These are phyloP conservation scores for Musa itinerans DNA, from an alignment of 176 grass and related monocot genomes.

Conservation along the genomic window DNA sequence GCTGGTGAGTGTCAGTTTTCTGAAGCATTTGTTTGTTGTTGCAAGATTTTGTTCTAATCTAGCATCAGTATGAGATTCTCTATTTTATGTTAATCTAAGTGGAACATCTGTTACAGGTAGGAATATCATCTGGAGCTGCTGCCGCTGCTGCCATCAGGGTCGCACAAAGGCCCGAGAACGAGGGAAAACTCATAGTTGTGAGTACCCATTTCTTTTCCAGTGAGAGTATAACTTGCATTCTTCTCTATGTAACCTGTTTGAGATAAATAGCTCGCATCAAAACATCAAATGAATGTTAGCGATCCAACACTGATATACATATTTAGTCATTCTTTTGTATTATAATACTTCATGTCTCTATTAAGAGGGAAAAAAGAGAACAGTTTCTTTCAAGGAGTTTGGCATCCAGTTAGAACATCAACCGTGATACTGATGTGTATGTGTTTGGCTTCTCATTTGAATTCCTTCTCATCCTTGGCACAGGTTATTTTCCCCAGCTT, in stretches of 20 bases:
- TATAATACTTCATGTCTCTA: no score
- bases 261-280: no score
- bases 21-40: neutral
- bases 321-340: no score
- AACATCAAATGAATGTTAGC: no score
- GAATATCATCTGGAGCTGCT: constrained; percentile 49
- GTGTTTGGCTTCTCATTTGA: neutral
- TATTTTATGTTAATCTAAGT: neutral
- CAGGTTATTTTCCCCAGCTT: constrained; percentile 20
- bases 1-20: constrained; percentile 20
- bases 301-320: no score
- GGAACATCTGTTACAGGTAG: constrained; percentile 27
- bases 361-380: no score
- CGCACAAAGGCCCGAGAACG: constrained; percentile 43
- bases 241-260: neutral
- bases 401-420: no score
- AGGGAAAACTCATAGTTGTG: constrained; percentile 44
- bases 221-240: neutral
- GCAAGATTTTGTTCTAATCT: neutral
- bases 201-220: neutral
- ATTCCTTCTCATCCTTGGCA: neutral
- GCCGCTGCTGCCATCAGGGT: constrained; percentile 33
- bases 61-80: neutral
- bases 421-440: no score
- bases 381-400: no score